Conservation (phyloP, 2,329 filamentous ascomycete genomes). For the Fusarium subglutinans region DNA sequence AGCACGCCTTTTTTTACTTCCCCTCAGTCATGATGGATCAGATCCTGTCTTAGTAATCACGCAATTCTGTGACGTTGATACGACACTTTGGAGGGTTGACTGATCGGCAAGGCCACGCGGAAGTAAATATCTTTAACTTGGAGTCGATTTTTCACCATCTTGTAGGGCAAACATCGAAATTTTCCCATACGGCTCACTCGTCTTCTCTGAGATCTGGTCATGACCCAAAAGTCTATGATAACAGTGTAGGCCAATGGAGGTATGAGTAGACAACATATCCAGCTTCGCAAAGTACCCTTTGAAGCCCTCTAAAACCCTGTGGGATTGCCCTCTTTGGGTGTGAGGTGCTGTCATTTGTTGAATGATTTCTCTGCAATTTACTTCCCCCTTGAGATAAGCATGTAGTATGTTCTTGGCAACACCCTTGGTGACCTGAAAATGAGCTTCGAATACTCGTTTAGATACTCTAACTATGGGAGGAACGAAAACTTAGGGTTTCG, state of each 20-base stretch:
- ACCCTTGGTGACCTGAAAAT: constrained; percentile 6
- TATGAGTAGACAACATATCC: not conserved
- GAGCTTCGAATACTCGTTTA: not conserved
- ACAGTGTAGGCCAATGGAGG: not conserved
- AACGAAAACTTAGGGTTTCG: too few species aligned
- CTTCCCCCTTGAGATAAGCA: not conserved
- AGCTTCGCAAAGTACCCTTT: too few species aligned
- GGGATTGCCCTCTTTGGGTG: not conserved
- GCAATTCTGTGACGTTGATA: constrained; percentile 25
- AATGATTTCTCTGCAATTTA: not conserved
- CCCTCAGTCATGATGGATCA: constrained; percentile 37
- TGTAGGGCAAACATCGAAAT: not conserved
- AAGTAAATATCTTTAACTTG: not conserved
- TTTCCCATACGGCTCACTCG: not conserved
- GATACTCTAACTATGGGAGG: too few species aligned
- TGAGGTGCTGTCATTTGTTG: not conserved
- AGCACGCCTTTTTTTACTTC: constrained; percentile 1
- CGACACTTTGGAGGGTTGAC: not conserved
- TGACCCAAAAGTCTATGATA: not conserved
- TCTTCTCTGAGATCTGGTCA: not conserved
- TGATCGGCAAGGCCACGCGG: not conserved
- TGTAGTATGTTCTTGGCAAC: not conserved
- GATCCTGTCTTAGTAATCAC: constrained; percentile 33
- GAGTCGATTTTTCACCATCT: not conserved
- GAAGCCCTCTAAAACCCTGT: not conserved